Evolutionary conservation across 1,284 basidiomycete species (phyloP), one percentile per base, ranked within the genome.

Genomic region (Blastosporella zonata): DNA sequence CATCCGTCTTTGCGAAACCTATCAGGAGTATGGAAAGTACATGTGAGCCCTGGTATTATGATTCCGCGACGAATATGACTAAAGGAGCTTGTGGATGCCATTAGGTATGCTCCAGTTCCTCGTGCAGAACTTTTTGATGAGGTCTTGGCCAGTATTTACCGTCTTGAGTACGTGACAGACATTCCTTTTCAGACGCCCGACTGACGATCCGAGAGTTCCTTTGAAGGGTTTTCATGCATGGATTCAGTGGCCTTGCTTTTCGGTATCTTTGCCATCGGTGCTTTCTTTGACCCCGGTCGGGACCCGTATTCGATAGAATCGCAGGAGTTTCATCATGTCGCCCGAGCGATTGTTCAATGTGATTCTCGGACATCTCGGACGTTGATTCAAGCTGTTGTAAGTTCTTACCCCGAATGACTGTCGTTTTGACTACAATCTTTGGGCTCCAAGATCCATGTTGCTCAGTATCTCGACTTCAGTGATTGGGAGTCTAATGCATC

Each of bases 191-290:
- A 12, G 41, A 25, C 8, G 42, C 23, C 29, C 13, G 47, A 53
- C 29, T 59, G 12, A 59, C 38, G 13, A 12, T 34, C 43, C 25
- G 34, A 22, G 39, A 72, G 70, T 18, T 67, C 66, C 3, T 70
- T 67, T 28, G 66, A 68, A 28, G 55, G 53, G 4, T 53, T 71
- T 43, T 50, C 57, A 12, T 61, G 55, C 28, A 59, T 72, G 17
- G 79, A 85, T 54, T 63, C 71, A 0, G 64, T 82, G 1, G 66
- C 78, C 0, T 66, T 86, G 21, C 65, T 86, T 7, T 84, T 81
- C 57, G 71, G 74, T 37, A 67, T 84, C 12, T 73, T 81, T 52
- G 71, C 78, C 12, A 63, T 80, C 12, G 78, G 70, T 1, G 60
- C 73, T 0, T 64, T 83, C 12, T 75, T 81, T 49, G 81, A 84